Conservation (phyloP, 352 stramenopile species). For the Phytophthora syringae region DNA sequence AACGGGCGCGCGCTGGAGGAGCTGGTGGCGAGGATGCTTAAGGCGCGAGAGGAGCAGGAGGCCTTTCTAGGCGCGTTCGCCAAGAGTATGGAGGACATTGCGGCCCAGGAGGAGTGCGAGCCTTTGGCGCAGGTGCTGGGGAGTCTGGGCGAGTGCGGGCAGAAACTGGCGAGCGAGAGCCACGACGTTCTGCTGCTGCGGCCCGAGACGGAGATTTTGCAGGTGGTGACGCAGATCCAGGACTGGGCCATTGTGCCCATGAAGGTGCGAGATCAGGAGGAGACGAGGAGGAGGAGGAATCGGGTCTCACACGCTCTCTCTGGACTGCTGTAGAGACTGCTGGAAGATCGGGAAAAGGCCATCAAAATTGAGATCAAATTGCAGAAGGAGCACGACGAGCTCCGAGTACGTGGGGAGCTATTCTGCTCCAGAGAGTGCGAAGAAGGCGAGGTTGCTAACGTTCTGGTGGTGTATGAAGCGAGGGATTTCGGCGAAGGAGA, state of each 20-base stretch:
- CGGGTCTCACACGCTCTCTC: not conserved
- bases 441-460: not conserved
- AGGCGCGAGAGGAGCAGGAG: conserved; percentile 72
- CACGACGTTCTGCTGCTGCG: conserved; percentile 81
- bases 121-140: conserved; percentile 58
- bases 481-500: conserved; percentile 59
- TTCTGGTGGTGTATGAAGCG: conserved; percentile 35
- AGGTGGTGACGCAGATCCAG: conserved; percentile 76
- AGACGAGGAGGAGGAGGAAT: not conserved
- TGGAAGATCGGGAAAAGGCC: conserved; percentile 84
- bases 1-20: conserved; percentile 81
- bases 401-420: conserved; percentile 37
- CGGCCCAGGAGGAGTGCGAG: conserved; percentile 59
- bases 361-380: conserved; percentile 81
- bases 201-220: conserved; percentile 72
- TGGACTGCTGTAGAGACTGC: conserved; percentile 46
- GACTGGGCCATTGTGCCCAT: conserved; percentile 86
- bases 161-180: conserved; percentile 67
- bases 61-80: conserved; percentile 59
- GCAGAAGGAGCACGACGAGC: conserved; percentile 80
- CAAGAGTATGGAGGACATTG: conserved; percentile 66
- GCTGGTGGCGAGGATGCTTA: conserved; percentile 70
- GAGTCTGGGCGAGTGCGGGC: conserved; percentile 51
- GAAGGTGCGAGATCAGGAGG: conserved; percentile 46
- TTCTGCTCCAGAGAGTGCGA: not conserved